phyloP scores from a whole-genome alignment of 148 eudicot genomes.

The Talinum fruticosum region DNA sequence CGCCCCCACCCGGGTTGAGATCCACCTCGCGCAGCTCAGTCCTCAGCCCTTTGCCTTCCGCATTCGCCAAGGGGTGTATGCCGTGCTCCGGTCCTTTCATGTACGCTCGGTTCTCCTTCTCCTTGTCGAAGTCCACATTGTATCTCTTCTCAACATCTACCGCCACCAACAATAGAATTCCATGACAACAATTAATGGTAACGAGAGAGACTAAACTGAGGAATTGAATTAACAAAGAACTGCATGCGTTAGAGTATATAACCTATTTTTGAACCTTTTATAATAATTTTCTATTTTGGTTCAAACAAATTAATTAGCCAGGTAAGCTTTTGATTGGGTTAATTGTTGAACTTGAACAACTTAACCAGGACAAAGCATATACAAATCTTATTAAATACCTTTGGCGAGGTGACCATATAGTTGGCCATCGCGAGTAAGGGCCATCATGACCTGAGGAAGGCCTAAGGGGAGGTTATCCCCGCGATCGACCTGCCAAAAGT shows the following conservation, averaged over 20 bases:
- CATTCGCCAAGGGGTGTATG: conserved; percentile 79
- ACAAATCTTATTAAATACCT: no score
- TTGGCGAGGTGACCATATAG: conserved; percentile 47
- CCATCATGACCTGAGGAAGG: conserved; percentile 88
- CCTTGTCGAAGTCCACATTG: conserved; percentile 44
- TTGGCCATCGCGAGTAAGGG: conserved; percentile 83
- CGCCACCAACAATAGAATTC: neutral
- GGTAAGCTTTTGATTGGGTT: no score
- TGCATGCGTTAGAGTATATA: no score
- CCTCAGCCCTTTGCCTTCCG: conserved; percentile 60
- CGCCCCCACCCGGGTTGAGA: conserved; percentile 37
- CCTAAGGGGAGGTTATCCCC: conserved; percentile 85
- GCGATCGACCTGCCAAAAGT: conserved; percentile 86
- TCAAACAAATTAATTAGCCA: no score
- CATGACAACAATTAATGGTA: no score
- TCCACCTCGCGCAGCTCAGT: conserved; percentile 77
- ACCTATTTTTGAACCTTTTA: no score
- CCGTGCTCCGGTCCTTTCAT: conserved; percentile 64
- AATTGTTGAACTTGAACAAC: no score
- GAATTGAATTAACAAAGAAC: no score
- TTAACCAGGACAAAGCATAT: no score
- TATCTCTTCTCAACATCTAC: conserved; percentile 61
- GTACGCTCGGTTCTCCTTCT: conserved; percentile 63
- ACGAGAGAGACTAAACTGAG: no score
- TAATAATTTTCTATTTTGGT: no score